Evolutionary conservation across 2,329 filamentous ascomycete genomes (phyloP).

Genomic region (Elsinoe australis): DNA sequence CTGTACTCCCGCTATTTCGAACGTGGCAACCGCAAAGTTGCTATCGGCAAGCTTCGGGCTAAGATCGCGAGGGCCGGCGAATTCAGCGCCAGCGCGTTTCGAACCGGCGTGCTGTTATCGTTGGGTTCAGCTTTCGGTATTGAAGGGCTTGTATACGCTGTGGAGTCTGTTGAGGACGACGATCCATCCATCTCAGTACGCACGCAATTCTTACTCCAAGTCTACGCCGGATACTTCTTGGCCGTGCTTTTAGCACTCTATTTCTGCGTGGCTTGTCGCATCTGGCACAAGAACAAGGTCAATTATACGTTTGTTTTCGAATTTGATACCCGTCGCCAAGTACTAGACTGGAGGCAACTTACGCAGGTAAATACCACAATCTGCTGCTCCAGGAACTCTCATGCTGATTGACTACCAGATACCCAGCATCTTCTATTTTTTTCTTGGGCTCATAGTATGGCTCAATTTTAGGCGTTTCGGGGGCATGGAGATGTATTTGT

Average conservation of each 20-base stretch:
- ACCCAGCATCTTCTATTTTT: constrained; percentile 71
- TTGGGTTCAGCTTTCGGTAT: constrained; percentile 38
- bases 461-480: constrained; percentile 74
- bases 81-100: constrained; percentile 52
- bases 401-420: constrained; percentile 44
- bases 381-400: background rate
- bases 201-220: constrained; percentile 56
- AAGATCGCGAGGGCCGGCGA: constrained; percentile 54
- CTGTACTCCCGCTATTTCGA: constrained; percentile 94
- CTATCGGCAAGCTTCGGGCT: constrained; percentile 75
- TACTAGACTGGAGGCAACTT: constrained; percentile 79
- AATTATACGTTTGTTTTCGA: constrained; percentile 92
- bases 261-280: constrained; percentile 77
- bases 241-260: constrained; percentile 69
- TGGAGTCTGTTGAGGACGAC: constrained; percentile 26
- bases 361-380: constrained; percentile 60
- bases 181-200: constrained; percentile 26
- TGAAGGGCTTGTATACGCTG: constrained; percentile 37
- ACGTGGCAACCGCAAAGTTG: constrained; percentile 84
- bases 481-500: constrained; percentile 62
- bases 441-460: constrained; percentile 75
- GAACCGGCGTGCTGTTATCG: constrained; percentile 45
- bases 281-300: constrained; percentile 79
- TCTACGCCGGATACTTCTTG: constrained; percentile 89
- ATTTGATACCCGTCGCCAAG: constrained; percentile 73